Conservation (phyloP, 495 filamentous ascomycete genomes). For the Lasiosphaeria hispida region DNA sequence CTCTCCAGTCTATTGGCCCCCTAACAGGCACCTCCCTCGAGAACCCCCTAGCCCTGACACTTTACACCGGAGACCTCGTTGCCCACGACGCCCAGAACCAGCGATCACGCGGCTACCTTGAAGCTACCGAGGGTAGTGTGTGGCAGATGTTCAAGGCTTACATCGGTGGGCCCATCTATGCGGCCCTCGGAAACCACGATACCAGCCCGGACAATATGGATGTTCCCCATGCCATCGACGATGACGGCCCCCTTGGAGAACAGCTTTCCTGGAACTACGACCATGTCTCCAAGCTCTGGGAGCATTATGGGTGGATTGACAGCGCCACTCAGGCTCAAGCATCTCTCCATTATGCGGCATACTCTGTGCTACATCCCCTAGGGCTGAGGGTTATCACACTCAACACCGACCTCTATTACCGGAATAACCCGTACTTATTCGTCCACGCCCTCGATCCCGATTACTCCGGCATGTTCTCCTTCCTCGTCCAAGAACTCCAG, state of each 20-base stretch:
- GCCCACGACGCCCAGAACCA: conserved; percentile 51
- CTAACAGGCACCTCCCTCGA: conserved; percentile 52
- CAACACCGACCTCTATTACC: conserved; percentile 57
- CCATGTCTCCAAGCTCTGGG: conserved; percentile 51
- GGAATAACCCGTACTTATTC: conserved; percentile 45
- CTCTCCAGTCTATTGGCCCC: conserved; percentile 55
- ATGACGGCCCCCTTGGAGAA: conserved; percentile 45
- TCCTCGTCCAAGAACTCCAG: conserved; percentile 52
- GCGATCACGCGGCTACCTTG: conserved; percentile 46
- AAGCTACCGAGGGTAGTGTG: conserved; percentile 50
- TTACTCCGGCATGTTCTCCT: conserved; percentile 49
- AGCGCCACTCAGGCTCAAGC: conserved; percentile 41
- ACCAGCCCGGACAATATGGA: conserved; percentile 51
- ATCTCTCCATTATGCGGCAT: conserved; percentile 49
- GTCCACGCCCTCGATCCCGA: conserved; percentile 50
- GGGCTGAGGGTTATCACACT: conserved; percentile 51
- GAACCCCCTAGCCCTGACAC: conserved; percentile 45
- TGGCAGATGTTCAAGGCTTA: conserved; percentile 56
- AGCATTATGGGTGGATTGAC: conserved; percentile 52
- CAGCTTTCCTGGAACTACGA: conserved; percentile 59
- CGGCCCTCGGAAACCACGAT: conserved; percentile 55
- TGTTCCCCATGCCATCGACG: conserved; percentile 48
- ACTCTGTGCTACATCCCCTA: conserved; percentile 48
- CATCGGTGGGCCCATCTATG: conserved; percentile 55
- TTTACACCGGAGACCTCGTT: conserved; percentile 58